Percentiles rank a stretch among this genome's conserved stretches.
These are phyloP conservation scores for Cotoneaster glaucophyllus DNA, from an alignment of 306 rosid species.

Conservation along the genomic window DNA sequence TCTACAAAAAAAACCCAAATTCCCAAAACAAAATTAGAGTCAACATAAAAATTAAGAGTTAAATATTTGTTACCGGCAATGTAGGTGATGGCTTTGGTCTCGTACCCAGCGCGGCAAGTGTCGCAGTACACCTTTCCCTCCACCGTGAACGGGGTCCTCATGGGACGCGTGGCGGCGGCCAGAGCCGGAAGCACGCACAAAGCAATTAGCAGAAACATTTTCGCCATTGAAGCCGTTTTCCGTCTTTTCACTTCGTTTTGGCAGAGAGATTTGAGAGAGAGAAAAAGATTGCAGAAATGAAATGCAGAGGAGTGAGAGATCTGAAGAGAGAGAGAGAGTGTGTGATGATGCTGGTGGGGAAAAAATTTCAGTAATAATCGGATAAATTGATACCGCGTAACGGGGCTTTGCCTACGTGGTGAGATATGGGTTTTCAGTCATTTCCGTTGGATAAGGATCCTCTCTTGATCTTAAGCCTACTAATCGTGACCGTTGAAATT, in stretches of 20 bases:
- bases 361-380: background rate
- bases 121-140: conserved; percentile 76
- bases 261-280: background rate
- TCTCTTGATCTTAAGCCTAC: too few relatives aligned
- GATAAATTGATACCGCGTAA: background rate
- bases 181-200: conserved; percentile 63
- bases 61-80: conserved; percentile 44
- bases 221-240: conserved; percentile 21
- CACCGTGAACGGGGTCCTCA: conserved; percentile 42
- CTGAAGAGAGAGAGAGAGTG: background rate
- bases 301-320: background rate
- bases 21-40: too few relatives aligned
- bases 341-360: background rate
- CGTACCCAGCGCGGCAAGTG: conserved; percentile 75
- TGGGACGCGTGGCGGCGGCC: conserved; percentile 55
- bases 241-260: background rate
- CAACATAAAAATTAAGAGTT: background rate
- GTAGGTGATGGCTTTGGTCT: conserved; percentile 67
- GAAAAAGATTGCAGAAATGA: background rate
- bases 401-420: background rate
- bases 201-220: conserved; percentile 30
- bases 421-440: background rate
- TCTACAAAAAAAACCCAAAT: background rate
- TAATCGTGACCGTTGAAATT: too few relatives aligned
- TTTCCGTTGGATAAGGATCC: background rate